Evolutionary conservation across 225 moss, liverwort and hornwort genomes (phyloP), one percentile per base, ranked within the genome.

Genomic region (Pleurozium schreberi): DNA sequence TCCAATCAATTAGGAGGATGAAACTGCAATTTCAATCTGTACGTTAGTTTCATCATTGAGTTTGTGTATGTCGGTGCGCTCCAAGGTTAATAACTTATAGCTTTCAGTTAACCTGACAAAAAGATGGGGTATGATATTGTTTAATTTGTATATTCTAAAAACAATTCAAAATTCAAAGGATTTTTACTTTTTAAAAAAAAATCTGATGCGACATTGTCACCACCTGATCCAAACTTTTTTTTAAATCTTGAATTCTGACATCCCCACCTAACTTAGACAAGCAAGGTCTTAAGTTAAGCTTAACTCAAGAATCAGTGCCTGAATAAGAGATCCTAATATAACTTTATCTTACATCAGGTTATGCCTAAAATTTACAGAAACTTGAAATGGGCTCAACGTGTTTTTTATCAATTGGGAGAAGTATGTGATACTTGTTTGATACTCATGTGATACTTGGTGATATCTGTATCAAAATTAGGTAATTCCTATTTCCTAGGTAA

Each of bases 401-500:
- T 33, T 3, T 31, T 73, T 49, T 11, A 12, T 31, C 19, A 31
- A 49, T 31, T 19, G 2, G 12, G 12, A 31, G 49, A 19, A 49
- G 31, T 4, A 33, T 1, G 1, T 19, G 0, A 11, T 33, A 45
- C 30, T 71, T 45, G 5, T 45, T 45, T 5, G 1, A 45, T 45
- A 49, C 11, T 75, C 49, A 49, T 75, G 74, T 18, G 31, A 71
- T 74, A 74, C 33, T 47, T 47, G 19, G 31, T 31, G 30, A 12
- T 31, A 33, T 19, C 2, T 19, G 12, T 20, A 33, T 75, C 2
- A 18, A 75, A 75, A 19, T 1, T 19, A 33, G 75, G 18, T 75
- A 4, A 31, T 75, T 49, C 0, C 7, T 75, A 4, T 19, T 75
- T 49, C 0, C 7, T 8, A 12, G 3, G 9, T 33, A 28, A 75